Evolutionary conservation across 805 yeast genomes (phyloP).

Genomic region (Spathaspora passalidarum): DNA sequence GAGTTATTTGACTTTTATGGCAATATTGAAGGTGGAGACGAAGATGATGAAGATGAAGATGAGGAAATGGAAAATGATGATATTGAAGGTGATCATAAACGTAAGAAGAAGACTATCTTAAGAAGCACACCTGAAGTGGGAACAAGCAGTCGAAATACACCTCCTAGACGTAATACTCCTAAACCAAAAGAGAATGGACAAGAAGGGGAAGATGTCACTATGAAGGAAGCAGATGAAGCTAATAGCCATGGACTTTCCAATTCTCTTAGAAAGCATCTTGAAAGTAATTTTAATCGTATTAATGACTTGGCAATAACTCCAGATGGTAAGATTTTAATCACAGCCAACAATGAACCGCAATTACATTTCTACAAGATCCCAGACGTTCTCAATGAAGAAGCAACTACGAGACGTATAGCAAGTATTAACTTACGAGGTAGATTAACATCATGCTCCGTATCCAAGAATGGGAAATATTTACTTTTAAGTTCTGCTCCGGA

Average conservation of each 20-base stretch:
- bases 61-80: conserved; percentile 12
- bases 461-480: conserved; percentile 50
- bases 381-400: conserved; percentile 27
- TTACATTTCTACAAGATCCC: conserved; percentile 59
- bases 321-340: conserved; percentile 58
- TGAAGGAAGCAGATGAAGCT: conserved; percentile 9
- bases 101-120: background rate
- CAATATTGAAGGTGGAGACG: conserved; percentile 18
- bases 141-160: background rate
- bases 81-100: conserved; percentile 8
- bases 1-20: conserved; percentile 44
- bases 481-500: conserved; percentile 69
- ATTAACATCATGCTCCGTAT: conserved; percentile 62
- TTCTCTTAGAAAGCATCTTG: conserved; percentile 10
- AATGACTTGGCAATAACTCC: conserved; percentile 67
- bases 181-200: background rate
- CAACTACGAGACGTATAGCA: conserved; percentile 36
- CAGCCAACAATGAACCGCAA: conserved; percentile 61
- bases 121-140: background rate
- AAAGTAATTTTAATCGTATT: conserved; percentile 44
- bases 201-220: conserved; percentile 6
- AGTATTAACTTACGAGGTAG: conserved; percentile 53
- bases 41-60: conserved; percentile 10
- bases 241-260: conserved; percentile 1
- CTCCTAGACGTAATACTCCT: conserved; percentile 4